Conservation (phyloP, 345 rosid genomes). For the Reutealis trisperma region DNA sequence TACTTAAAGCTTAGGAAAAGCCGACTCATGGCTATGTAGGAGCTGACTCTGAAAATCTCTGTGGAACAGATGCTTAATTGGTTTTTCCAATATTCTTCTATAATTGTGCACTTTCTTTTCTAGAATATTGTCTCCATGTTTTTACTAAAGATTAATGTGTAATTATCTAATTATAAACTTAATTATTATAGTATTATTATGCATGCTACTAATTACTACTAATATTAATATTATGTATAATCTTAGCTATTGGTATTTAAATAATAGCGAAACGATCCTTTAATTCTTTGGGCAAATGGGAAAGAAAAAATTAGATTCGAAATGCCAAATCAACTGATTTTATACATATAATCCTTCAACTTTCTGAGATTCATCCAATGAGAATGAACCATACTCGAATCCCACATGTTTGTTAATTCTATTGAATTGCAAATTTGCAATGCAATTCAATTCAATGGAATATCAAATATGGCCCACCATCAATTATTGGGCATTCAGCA, state of each 20-base stretch:
- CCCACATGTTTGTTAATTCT: neutral
- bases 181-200: too few relatives aligned
- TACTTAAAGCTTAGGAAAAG: neutral
- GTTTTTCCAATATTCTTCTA: neutral
- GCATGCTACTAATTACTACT: too few relatives aligned
- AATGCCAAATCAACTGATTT: neutral
- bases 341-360: neutral
- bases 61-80: conserved; percentile 1
- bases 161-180: too few relatives aligned
- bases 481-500: too few relatives aligned
- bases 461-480: too few relatives aligned
- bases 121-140: neutral
- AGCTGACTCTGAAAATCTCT: neutral
- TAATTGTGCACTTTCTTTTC: neutral
- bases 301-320: neutral
- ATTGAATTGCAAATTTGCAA: too few relatives aligned
- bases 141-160: too few relatives aligned
- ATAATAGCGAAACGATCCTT: too few relatives aligned
- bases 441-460: too few relatives aligned
- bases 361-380: neutral
- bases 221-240: too few relatives aligned
- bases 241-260: too few relatives aligned
- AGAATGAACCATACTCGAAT: neutral
- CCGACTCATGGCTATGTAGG: neutral
- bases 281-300: too few relatives aligned